Evolutionary conservation across 331 rosid genomes (phyloP).

Genomic region (Malus hybrid): DNA sequence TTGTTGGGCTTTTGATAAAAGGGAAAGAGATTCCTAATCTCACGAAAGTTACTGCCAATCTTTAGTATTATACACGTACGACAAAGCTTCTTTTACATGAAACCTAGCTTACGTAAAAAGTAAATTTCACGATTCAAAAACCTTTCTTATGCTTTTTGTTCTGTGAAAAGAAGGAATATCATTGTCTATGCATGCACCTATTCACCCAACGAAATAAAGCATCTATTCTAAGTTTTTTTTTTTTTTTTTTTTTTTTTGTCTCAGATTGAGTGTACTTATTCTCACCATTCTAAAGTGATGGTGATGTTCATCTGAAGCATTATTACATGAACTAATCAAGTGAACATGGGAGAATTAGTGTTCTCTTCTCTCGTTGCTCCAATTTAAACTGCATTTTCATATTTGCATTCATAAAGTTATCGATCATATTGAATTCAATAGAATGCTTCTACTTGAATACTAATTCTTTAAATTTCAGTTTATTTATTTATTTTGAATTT

Average conservation of each 20-base stretch:
- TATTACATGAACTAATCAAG: background rate
- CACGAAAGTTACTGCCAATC: background rate
- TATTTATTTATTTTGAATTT: no score
- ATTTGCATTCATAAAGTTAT: background rate
- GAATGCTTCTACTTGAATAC: no score
- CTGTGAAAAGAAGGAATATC: background rate
- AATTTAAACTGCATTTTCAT: background rate
- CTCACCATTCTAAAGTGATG: no score
- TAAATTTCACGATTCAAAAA: background rate
- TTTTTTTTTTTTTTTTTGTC: no score
- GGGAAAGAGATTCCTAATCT: background rate
- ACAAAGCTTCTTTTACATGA: background rate
- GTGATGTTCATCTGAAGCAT: background rate
- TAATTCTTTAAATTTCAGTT: no score
- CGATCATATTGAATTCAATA: background rate
- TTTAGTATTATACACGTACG: background rate
- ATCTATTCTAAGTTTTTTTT: no score
- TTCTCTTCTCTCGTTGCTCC: background rate
- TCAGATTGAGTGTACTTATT: no score
- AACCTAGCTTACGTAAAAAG: background rate
- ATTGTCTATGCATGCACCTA: no score
- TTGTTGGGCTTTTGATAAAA: constrained; percentile 3
- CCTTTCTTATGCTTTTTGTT: background rate
- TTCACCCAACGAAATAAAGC: no score
- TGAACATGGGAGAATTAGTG: background rate